A percentile compares a stretch with the other conserved stretches of the same genome.
These are phyloP conservation scores for Trichoderma breve DNA, from an alignment of 2,329 filamentous ascomycete species.

Conservation along the genomic window DNA sequence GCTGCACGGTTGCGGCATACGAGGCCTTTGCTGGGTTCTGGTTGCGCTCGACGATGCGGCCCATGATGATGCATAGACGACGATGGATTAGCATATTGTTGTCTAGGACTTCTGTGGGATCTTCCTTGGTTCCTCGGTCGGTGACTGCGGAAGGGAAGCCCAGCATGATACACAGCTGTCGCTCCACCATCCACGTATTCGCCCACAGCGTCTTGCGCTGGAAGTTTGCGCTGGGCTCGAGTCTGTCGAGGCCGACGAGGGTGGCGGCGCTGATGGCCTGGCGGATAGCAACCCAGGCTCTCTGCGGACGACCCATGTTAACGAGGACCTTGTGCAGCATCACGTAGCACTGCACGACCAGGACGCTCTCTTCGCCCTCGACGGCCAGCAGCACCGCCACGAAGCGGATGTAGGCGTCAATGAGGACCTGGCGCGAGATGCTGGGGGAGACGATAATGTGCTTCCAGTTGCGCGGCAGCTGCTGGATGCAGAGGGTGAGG, in stretches of 20 bases:
- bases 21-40: conserved; percentile 18
- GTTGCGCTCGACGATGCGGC: conserved; percentile 17
- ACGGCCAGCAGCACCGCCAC: conserved; percentile 46
- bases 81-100: neutral
- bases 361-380: conserved; percentile 50
- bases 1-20: conserved; percentile 38
- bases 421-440: conserved; percentile 41
- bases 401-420: conserved; percentile 45
- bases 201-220: conserved; percentile 40
- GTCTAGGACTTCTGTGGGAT: conserved; percentile 10
- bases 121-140: neutral
- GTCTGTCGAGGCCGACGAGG: conserved; percentile 47
- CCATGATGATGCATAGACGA: neutral
- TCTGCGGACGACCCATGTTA: conserved; percentile 54
- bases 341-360: conserved; percentile 52
- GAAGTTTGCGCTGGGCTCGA: conserved; percentile 28
- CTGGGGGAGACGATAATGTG: conserved; percentile 34
- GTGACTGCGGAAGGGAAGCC: conserved; percentile 48
- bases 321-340: conserved; percentile 52
- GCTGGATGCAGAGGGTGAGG: conserved; percentile 41
- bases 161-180: conserved; percentile 51
- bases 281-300: conserved; percentile 52
- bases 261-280: conserved; percentile 52
- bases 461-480: conserved; percentile 35
- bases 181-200: conserved; percentile 42